These are phyloP conservation scores for Tephrocybe rancida DNA, from an alignment of 768 basidiomycete genomes.

Conservation along the genomic window DNA sequence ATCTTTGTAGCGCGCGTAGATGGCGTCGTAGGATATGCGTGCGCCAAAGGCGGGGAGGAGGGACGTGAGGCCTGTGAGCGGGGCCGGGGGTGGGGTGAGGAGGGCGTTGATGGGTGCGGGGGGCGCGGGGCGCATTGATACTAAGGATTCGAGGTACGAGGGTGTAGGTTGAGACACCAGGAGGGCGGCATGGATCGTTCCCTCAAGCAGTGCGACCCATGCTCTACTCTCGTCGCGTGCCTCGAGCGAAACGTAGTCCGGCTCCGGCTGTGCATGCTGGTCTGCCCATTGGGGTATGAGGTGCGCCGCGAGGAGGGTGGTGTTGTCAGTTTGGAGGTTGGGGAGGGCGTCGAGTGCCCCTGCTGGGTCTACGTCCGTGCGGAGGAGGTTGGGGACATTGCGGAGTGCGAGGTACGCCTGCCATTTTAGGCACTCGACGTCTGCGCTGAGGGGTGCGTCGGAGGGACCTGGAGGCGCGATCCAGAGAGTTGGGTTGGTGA, in stretches of 20 bases:
- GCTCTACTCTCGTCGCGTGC: conserved; percentile 77
- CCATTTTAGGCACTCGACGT: conserved; percentile 91
- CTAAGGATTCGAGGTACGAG: conserved; percentile 42
- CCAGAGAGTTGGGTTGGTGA: conserved; percentile 59
- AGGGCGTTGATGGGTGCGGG: conserved; percentile 45
- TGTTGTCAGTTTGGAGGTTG: conserved; percentile 59
- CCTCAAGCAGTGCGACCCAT: conserved; percentile 81
- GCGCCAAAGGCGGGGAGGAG: conserved; percentile 62
- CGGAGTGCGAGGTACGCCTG: conserved; percentile 81
- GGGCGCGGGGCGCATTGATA: conserved; percentile 36
- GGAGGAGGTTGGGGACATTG: conserved; percentile 54
- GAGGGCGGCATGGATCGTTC: conserved; percentile 74
- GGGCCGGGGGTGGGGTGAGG: conserved; percentile 67
- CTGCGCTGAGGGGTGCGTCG: conserved; percentile 57
- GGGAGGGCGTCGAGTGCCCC: conserved; percentile 76
- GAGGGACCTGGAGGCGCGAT: conserved; percentile 42
- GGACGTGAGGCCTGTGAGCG: conserved; percentile 69
- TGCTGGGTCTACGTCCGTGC: conserved; percentile 70
- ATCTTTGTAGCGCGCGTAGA: conserved; percentile 66
- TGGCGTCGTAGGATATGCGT: conserved; percentile 49
- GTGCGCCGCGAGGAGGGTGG: conserved; percentile 62
- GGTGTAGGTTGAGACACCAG: conserved; percentile 55
- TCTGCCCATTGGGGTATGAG: conserved; percentile 76
- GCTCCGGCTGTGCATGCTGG: conserved; percentile 27
- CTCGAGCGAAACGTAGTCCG: conserved; percentile 54